These are phyloP conservation scores for Anthostomella pinea DNA, from an alignment of 2,329 filamentous ascomycete genomes.

Conservation along the genomic window DNA sequence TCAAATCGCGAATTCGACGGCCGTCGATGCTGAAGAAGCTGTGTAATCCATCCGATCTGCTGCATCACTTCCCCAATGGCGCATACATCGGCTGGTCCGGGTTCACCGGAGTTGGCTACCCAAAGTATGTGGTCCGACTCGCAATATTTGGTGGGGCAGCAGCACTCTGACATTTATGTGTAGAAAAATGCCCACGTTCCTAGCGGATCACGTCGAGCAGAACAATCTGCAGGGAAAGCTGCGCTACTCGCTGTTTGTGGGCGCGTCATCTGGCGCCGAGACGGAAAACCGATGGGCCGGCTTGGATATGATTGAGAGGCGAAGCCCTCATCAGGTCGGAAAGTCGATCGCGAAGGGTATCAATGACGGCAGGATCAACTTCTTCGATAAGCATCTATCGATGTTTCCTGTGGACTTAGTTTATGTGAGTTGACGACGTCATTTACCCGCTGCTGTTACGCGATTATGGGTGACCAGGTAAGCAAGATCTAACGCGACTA, in stretches of 20 bases:
- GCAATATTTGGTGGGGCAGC: no score
- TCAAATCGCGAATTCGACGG: constrained; percentile 72
- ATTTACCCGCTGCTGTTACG: no score
- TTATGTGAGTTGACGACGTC: constrained; percentile 56
- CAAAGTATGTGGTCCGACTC: constrained; percentile 69
- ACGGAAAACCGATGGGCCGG: constrained; percentile 90
- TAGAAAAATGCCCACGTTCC: constrained; percentile 77
- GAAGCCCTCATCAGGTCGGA: constrained; percentile 83
- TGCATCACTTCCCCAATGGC: constrained; percentile 78
- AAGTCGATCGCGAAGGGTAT: constrained; percentile 89
- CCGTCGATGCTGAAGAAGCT: constrained; percentile 80
- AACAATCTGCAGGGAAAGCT: constrained; percentile 81
- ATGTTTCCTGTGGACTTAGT: constrained; percentile 89
- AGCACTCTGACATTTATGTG: constrained; percentile 8
- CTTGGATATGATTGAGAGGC: constrained; percentile 85
- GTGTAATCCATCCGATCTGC: constrained; percentile 72
- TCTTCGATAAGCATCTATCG: constrained; percentile 90
- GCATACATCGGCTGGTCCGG: constrained; percentile 90
- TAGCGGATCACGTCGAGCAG: constrained; percentile 86
- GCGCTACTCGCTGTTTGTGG: constrained; percentile 84
- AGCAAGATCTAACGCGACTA: constrained; percentile 28
- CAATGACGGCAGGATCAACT: constrained; percentile 83
- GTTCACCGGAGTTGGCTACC: constrained; percentile 87
- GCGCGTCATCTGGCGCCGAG: constrained; percentile 84
- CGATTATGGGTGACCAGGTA: background rate